phyloP scores from a whole-genome alignment of 1,284 basidiomycete genomes.

The Papiliotrema flavescens region DNA sequence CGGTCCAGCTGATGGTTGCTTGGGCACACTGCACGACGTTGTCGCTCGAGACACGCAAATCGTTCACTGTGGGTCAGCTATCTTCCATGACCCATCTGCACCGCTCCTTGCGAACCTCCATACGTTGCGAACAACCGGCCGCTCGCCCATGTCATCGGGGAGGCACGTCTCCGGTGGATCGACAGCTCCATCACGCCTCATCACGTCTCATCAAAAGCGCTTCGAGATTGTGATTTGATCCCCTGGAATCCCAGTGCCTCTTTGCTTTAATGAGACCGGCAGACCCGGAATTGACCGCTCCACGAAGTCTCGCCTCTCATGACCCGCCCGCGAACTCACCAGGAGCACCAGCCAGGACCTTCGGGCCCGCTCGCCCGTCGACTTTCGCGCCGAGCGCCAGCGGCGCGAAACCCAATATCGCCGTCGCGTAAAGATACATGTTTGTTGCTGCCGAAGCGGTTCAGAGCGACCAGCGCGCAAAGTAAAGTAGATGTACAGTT shows the following conservation, averaged over 20 bases:
- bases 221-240: too few species aligned
- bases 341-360: conserved; percentile 18
- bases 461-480: too few species aligned
- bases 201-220: too few species aligned
- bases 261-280: too few species aligned
- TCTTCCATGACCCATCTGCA: background rate
- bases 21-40: conserved; percentile 39
- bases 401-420: background rate
- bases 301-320: too few species aligned
- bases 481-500: too few species aligned
- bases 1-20: conserved; percentile 41
- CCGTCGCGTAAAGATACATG: background rate
- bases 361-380: conserved; percentile 5
- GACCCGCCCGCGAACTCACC: too few species aligned
- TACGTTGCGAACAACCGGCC: background rate
- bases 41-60: conserved; percentile 33
- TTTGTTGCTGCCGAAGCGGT: too few species aligned
- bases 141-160: background rate
- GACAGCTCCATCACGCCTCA: too few species aligned
- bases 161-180: too few species aligned
- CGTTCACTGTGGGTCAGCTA: conserved; percentile 20
- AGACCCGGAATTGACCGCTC: too few species aligned
- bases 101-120: background rate
- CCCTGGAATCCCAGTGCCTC: too few species aligned
- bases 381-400: conserved; percentile 1